phyloP scores from a whole-genome alignment of 371 early-diverging fungal genomes.

The Nosema muscidifuracis region DNA sequence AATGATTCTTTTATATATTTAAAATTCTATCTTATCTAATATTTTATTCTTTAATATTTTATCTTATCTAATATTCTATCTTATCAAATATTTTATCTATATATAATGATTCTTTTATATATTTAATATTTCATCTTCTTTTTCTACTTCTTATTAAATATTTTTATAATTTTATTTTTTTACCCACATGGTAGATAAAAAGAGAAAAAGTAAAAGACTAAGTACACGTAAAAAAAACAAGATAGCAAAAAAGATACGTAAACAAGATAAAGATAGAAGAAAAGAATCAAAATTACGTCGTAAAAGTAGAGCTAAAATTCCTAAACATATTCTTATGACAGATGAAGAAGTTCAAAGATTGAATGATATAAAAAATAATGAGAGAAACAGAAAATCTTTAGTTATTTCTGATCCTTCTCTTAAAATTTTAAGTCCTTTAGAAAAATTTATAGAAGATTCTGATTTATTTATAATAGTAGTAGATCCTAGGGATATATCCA shows the following conservation, averaged over 20 bases:
- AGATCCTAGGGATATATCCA: slow-evolving; percentile 3
- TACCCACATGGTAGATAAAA: slow-evolving; percentile 5
- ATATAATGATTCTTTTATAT: too few species aligned
- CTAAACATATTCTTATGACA: slow-evolving; percentile 9
- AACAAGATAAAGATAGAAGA: slow-evolving; percentile 9
- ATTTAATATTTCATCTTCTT: too few species aligned
- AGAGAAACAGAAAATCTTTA: neutral
- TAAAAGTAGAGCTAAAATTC: slow-evolving; percentile 4
- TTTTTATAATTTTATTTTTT: neutral
- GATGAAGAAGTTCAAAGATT: slow-evolving; percentile 14
- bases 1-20: too few species aligned
- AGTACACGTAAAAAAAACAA: slow-evolving; percentile 10
- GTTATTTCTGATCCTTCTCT: neutral
- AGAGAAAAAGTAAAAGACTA: slow-evolving; percentile 18
- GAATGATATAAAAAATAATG: slow-evolving; percentile 11
- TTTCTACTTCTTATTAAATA: too few species aligned
- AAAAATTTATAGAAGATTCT: neutral
- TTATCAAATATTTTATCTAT: too few species aligned
- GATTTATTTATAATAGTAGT: neutral
- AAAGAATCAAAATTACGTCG: neutral
- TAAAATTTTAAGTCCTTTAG: neutral
- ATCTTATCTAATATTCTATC: too few species aligned
- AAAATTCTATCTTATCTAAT: too few species aligned
- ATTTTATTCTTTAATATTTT: too few species aligned
- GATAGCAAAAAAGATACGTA: slow-evolving; percentile 9